Evolutionary conservation across 2,329 filamentous ascomycete genomes (phyloP).

Genomic region (Ploettnerulaceae sp.): DNA sequence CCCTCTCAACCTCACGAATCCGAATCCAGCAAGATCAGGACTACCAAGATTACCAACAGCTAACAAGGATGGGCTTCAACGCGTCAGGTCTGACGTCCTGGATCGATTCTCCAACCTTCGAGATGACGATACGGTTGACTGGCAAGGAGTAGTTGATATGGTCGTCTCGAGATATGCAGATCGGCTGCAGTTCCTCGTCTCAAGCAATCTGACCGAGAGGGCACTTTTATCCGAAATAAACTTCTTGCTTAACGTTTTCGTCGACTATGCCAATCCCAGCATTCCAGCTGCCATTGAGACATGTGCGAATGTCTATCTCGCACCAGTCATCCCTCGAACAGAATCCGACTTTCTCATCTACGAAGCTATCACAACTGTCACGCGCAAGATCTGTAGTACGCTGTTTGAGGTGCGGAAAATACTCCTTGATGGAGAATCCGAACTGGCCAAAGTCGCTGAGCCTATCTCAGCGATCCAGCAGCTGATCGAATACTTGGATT

Average conservation of each 20-base stretch:
- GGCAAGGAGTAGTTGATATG: constrained; percentile 65
- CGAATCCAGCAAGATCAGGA: constrained; percentile 16
- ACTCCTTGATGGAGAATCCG: constrained; percentile 6
- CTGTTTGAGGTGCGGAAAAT: constrained; percentile 24
- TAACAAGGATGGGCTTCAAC: constrained; percentile 27
- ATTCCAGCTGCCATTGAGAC: constrained; percentile 39
- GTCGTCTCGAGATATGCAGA: constrained; percentile 57
- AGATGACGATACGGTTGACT: constrained; percentile 35
- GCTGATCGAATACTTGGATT: constrained; percentile 48
- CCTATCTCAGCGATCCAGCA: constrained; percentile 19
- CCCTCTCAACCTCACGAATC: constrained; percentile 29
- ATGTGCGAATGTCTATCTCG: constrained; percentile 45
- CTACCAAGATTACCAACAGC: constrained; percentile 23
- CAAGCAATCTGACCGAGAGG: constrained; percentile 1
- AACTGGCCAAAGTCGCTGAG: background rate
- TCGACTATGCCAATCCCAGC: constrained; percentile 40
- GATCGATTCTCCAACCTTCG: constrained; percentile 34
- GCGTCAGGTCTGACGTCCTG: constrained; percentile 42
- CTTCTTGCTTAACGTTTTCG: constrained; percentile 39
- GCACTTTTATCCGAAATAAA: constrained; percentile 38
- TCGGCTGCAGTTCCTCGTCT: constrained; percentile 39
- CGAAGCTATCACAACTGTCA: constrained; percentile 39
- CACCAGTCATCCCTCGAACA: constrained; percentile 35
- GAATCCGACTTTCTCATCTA: constrained; percentile 43
- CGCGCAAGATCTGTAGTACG: constrained; percentile 38